Base-by-base conservation (phyloP, 495 filamentous ascomycete genomes). In the Pyrenopolyporus hunteri region DNA sequence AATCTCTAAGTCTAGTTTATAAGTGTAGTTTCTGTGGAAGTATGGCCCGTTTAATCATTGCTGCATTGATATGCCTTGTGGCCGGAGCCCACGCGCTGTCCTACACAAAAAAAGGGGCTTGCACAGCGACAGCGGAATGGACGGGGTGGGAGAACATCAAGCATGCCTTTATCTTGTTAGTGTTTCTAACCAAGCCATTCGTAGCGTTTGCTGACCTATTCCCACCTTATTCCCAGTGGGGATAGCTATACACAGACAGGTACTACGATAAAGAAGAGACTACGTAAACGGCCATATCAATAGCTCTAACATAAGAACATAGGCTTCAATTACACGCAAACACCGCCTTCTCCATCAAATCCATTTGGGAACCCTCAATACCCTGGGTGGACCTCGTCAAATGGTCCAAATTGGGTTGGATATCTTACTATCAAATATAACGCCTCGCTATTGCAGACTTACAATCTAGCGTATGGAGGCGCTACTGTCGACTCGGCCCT, bases 351-450 rank as follows among this genome's bases (percentile, higher is more conserved):
- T 14, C 68, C 77, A 9, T 49, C 73, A 22, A 90, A 92, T 68
- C 89, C 91, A 0, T 77, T 94, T 56, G 91, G 91, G 19, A 96
- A 93, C 69, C 90, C 91, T 4, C 42, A 72, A 0, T 85, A 84
- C 36, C 86, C 85, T 1, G 85, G 83, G 4, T 82, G 75, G 72
- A 86, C 83, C 1, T 78, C 84, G 26, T 68, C 77, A 19, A 85
- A 85, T 57, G 83, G 83, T 9, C 77, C 81, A 8, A 87, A 87
- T 71, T 93, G 89, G 89, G 80, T 90, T 33, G 72, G 83, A 54
- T 91, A 85, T 66, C 74, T 91, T 0, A 82, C 84, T 0, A 79
- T 79, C 35, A 76, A 78, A 56, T 85, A 82, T 75, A 92, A 90
- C 72, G 73, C 74, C 23, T 85, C 83, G 19, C 71, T 71, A 10